Conservation (phyloP, 129 eudicot genomes). For the Kitagawia praeruptora region DNA sequence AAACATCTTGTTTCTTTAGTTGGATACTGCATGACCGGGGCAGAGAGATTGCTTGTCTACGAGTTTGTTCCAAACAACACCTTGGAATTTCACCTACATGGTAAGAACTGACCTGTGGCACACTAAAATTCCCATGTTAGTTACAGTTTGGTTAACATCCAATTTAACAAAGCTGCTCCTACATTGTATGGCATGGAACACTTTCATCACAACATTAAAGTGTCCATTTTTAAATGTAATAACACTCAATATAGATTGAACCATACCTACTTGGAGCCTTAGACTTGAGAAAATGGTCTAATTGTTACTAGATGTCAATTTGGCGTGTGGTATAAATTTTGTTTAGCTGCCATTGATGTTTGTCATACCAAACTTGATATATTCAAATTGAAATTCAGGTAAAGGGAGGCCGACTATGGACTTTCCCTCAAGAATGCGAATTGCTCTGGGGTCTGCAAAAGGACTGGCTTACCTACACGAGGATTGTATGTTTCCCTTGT, state of each 20-base stretch:
- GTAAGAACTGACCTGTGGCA: conserved; percentile 27
- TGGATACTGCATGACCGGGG: conserved; percentile 90
- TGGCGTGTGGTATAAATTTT: not conserved
- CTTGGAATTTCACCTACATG: conserved; percentile 89
- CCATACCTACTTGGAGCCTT: not conserved
- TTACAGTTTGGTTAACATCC: not conserved
- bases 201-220: not conserved
- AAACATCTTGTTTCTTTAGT: conserved; percentile 96
- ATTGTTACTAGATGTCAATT: not conserved
- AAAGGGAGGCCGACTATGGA: conserved; percentile 81
- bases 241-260: not conserved
- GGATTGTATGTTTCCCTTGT: conserved; percentile 58
- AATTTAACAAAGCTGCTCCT: not conserved
- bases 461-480: conserved; percentile 92
- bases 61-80: conserved; percentile 94
- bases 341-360: not conserved
- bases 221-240: not conserved
- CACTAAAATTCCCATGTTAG: no score
- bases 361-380: not conserved
- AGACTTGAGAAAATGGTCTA: not conserved
- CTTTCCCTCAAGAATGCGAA: conserved; percentile 66
- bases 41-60: conserved; percentile 74
- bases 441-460: conserved; percentile 91
- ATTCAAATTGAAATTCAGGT: conserved; percentile 29
- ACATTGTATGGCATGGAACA: not conserved